phyloP scores from a whole-genome alignment of 768 basidiomycete genomes.

The Leccinellum albellum region DNA sequence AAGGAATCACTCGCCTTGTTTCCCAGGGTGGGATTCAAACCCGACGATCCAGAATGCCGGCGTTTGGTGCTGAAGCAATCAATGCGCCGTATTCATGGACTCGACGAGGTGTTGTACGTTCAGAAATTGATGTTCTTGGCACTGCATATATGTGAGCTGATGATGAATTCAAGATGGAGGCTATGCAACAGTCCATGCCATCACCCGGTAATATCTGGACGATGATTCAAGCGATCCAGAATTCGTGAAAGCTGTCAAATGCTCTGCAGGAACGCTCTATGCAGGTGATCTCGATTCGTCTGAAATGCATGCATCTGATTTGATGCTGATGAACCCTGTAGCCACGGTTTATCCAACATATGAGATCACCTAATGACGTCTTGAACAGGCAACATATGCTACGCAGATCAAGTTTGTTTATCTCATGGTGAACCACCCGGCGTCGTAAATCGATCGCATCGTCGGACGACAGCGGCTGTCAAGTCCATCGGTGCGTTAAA shows the following conservation, averaged over 20 bases:
- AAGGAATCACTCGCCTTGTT: no score
- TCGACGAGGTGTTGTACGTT: no score
- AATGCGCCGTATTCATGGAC: no score
- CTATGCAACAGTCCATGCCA: not conserved
- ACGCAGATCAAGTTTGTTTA: not conserved
- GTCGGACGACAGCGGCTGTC: not conserved
- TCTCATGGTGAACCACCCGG: not conserved
- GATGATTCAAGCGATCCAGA: not conserved
- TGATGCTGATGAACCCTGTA: not conserved
- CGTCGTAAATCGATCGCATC: not conserved
- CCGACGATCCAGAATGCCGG: no score
- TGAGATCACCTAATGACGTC: not conserved
- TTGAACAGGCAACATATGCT: not conserved
- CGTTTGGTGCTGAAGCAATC: no score
- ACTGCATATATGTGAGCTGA: no score
- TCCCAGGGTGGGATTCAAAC: no score
- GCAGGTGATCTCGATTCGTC: not conserved
- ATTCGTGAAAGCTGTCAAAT: not conserved
- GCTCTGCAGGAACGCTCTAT: not conserved
- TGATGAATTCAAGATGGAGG: no score
- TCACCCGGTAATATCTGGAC: not conserved
- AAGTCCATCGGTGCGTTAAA: not conserved
- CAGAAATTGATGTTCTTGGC: no score
- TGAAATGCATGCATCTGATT: not conserved
- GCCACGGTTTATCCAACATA: not conserved